These are phyloP conservation scores for Fraxinus greggii DNA, from an alignment of 305 asterid species.

Conservation along the genomic window DNA sequence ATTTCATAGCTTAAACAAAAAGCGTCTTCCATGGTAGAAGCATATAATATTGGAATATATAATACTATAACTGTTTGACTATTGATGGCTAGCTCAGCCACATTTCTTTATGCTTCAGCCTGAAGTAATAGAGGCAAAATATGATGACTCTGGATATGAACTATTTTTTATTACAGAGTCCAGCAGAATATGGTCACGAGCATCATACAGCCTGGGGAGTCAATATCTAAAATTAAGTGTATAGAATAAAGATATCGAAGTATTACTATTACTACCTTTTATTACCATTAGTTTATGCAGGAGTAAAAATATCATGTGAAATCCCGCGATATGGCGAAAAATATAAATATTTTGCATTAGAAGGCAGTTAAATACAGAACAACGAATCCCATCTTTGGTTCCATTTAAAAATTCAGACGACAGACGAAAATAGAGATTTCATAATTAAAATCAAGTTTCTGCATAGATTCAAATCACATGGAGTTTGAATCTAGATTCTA, in stretches of 20 bases:
- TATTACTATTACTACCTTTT: neutral
- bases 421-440: neutral
- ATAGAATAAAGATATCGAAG: neutral
- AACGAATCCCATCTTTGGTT: neutral
- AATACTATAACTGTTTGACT: neutral
- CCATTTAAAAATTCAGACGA: neutral
- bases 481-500: neutral
- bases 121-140: neutral
- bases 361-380: neutral
- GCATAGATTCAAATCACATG: neutral
- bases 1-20: neutral
- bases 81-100: neutral
- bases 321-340: neutral
- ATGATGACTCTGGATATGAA: neutral
- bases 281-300: neutral
- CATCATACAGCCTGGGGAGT: neutral
- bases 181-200: neutral
- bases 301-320: neutral
- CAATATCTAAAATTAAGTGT: neutral
- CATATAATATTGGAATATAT: neutral
- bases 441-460: neutral
- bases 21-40: neutral
- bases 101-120: neutral
- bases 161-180: neutral
- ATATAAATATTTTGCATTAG: neutral